These are phyloP conservation scores for Colletotrichum sansevieriae DNA, from an alignment of 2,329 filamentous ascomycete species.

Conservation along the genomic window DNA sequence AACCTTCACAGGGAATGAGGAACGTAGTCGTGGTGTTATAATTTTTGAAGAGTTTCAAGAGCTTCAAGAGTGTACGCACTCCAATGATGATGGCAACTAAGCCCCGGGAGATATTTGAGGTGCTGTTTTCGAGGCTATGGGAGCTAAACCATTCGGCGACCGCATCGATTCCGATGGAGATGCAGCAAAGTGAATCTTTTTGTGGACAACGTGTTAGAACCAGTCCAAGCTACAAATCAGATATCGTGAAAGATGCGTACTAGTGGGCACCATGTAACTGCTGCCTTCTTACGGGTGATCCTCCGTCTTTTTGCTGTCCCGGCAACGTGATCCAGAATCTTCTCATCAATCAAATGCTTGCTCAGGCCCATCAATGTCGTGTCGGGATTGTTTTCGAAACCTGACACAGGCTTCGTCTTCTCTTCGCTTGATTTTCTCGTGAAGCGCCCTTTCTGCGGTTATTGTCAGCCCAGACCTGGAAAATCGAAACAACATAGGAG, in stretches of 20 bases:
- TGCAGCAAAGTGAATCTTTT: background rate
- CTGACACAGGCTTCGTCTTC: background rate
- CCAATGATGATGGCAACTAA: background rate
- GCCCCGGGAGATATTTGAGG: background rate
- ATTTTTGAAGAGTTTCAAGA: background rate
- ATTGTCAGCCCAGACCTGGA: background rate
- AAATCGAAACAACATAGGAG: background rate
- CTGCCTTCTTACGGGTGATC: background rate
- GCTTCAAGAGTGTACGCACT: background rate
- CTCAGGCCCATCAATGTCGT: background rate
- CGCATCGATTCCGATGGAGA: background rate
- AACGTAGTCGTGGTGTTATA: background rate
- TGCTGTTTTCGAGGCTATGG: background rate
- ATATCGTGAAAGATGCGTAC: background rate
- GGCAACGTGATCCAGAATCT: background rate
- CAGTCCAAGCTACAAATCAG: background rate
- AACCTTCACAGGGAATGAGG: slow-evolving; percentile 56
- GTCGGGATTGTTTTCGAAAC: background rate
- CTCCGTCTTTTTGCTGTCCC: background rate
- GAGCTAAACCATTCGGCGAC: background rate
- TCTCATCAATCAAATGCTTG: background rate
- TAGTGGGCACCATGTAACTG: background rate
- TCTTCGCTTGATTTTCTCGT: accelerated
- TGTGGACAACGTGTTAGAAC: background rate
- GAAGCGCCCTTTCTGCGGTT: background rate